phyloP scores from a whole-genome alignment of 1,284 basidiomycete genomes.

The Limonomyces culmigenus region DNA sequence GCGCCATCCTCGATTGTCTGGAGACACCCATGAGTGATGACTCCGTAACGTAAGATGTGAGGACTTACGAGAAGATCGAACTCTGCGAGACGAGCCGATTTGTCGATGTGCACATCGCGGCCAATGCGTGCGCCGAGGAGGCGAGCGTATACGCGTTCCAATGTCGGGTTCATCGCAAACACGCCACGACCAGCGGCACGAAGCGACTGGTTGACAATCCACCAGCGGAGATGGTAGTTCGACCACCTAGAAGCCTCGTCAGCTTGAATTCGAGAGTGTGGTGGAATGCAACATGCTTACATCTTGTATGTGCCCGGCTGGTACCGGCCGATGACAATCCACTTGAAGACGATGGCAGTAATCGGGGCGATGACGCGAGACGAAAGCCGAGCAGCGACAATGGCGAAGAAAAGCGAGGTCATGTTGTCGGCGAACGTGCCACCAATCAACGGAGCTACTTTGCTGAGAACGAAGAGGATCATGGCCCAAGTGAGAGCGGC shows the following conservation, averaged over 20 bases:
- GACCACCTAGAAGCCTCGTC: conserved; percentile 21
- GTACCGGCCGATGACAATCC: conserved; percentile 25
- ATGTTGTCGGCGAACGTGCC: conserved; percentile 18
- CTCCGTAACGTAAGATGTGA: too few species aligned
- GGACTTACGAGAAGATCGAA: conserved; percentile 25
- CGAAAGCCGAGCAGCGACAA: conserved; percentile 16
- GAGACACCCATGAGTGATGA: too few species aligned
- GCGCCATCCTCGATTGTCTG: conserved; percentile 24
- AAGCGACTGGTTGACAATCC: conserved; percentile 26
- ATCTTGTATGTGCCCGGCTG: conserved; percentile 10
- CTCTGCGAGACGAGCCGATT: conserved; percentile 20
- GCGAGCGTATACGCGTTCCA: conserved; percentile 23
- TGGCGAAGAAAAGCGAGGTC: conserved; percentile 16
- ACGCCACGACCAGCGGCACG: conserved; percentile 22
- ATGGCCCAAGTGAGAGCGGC: conserved; percentile 21
- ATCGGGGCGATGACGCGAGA: conserved; percentile 19
- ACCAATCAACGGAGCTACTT: conserved; percentile 14
- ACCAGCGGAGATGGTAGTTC: conserved; percentile 26
- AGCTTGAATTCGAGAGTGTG: neutral
- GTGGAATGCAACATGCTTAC: neutral
- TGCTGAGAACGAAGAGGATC: conserved; percentile 14
- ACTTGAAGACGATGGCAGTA: conserved; percentile 23
- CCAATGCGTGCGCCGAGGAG: conserved; percentile 26
- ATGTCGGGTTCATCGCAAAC: conserved; percentile 20
- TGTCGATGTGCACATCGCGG: conserved; percentile 20